Conservation (phyloP, 495 filamentous ascomycete species). For the Lichina pygmaea region DNA sequence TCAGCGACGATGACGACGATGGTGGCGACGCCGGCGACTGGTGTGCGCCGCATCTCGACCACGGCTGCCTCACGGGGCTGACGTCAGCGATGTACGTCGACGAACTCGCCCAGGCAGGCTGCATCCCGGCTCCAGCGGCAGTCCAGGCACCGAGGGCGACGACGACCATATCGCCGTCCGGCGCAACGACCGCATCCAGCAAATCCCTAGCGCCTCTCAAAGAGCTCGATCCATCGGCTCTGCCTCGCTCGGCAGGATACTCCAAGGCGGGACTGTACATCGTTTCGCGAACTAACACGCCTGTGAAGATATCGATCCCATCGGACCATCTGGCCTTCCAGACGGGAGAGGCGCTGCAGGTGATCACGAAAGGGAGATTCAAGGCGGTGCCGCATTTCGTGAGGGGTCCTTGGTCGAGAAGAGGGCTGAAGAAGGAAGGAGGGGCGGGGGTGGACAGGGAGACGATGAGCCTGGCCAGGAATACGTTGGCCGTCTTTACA, state of each 20-base stretch:
- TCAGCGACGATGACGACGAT: constrained; percentile 4
- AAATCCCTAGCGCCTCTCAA: constrained; percentile 27
- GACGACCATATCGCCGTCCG: no score
- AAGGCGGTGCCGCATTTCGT: constrained; percentile 94
- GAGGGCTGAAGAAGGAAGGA: constrained; percentile 2
- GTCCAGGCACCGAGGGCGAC: neutral
- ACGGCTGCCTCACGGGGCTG: constrained; percentile 78
- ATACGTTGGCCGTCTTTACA: constrained; percentile 91
- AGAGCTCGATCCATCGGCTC: constrained; percentile 42
- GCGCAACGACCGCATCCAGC: no score
- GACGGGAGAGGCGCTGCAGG: constrained; percentile 74
- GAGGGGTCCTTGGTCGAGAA: constrained; percentile 28
- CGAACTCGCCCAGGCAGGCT: constrained; percentile 19
- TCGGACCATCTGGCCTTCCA: constrained; percentile 82
- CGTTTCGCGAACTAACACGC: constrained; percentile 47
- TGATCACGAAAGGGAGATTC: constrained; percentile 71
- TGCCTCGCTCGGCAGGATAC: constrained; percentile 15
- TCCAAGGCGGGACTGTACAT: constrained; percentile 75
- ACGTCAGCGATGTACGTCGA: constrained; percentile 93
- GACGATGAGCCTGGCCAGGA: constrained; percentile 35
- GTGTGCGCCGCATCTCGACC: constrained; percentile 87
- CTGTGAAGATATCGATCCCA: constrained; percentile 73
- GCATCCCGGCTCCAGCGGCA: neutral
- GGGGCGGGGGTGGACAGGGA: constrained; percentile 9
- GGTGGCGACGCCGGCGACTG: constrained; percentile 48